Percentiles rank a stretch among this genome's conserved stretches.
These are phyloP conservation scores for Ceratopteris richardii DNA, from an alignment of 75 land plant genomes.

Conservation along the genomic window DNA sequence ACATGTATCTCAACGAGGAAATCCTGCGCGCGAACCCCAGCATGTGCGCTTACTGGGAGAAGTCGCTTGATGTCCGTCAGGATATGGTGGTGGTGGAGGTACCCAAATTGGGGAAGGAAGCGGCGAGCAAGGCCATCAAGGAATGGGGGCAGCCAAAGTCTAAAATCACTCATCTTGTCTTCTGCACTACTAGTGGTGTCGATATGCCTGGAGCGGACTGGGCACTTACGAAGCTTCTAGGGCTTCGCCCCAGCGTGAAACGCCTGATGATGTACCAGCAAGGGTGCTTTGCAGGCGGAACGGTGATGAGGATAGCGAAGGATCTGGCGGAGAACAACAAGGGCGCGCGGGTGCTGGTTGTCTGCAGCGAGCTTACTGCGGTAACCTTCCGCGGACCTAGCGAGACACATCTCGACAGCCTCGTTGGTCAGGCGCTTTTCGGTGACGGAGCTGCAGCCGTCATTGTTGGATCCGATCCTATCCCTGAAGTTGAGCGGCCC, in stretches of 20 bases:
- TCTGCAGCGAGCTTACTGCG: slow-evolving; percentile 44
- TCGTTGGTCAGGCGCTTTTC: slow-evolving; percentile 48
- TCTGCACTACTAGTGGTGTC: slow-evolving; percentile 52
- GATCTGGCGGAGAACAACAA: slow-evolving; percentile 53
- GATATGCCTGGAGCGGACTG: slow-evolving; percentile 65
- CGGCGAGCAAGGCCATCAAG: slow-evolving; percentile 46
- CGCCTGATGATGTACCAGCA: slow-evolving; percentile 54
- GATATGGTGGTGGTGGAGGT: slow-evolving; percentile 47
- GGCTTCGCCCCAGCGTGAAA: slow-evolving; percentile 44
- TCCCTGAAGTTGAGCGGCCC: slow-evolving; percentile 25
- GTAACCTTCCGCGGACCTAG: slow-evolving; percentile 43
- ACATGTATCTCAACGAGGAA: slow-evolving; percentile 45
- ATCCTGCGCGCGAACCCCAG: slow-evolving; percentile 36
- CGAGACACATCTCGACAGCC: slow-evolving; percentile 38
- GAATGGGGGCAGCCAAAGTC: slow-evolving; percentile 66
- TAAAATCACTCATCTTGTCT: slow-evolving; percentile 49
- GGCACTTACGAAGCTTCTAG: slow-evolving; percentile 49
- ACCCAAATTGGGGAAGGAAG: slow-evolving; percentile 55
- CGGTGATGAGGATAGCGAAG: slow-evolving; percentile 43
- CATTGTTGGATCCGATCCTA: slow-evolving; percentile 38
- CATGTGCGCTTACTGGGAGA: slow-evolving; percentile 37
- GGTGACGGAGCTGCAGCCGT: slow-evolving; percentile 50
- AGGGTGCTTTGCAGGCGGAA: slow-evolving; percentile 52
- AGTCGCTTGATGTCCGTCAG: slow-evolving; percentile 41
- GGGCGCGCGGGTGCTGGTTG: slow-evolving; percentile 40